A percentile compares a stretch with the other conserved stretches of the same genome.
Conservation (phyloP, 2,329 filamentous ascomycete genomes). For the Neocucurbitaria cava region DNA sequence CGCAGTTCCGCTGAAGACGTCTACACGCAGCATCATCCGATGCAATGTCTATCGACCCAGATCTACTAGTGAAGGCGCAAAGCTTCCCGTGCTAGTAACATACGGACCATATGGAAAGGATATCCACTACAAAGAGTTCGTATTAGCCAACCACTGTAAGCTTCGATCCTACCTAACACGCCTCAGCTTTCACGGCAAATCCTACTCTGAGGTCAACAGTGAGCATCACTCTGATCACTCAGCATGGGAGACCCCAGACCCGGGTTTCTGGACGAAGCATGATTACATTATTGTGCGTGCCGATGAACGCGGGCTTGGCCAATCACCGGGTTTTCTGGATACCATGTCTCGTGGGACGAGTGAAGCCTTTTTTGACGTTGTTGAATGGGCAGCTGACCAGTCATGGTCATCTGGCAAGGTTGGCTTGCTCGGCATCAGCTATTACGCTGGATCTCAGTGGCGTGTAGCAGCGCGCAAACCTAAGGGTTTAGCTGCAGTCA, state of each 20-base stretch:
- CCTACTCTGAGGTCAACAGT: conserved; percentile 50
- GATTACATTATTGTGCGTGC: conserved; percentile 51
- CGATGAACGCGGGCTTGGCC: conserved; percentile 61
- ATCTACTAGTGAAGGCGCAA: conserved; percentile 34
- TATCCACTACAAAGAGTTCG: conserved; percentile 65
- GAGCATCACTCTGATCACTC: conserved; percentile 50
- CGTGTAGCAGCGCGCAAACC: conserved; percentile 60
- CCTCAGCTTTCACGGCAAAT: conserved; percentile 57
- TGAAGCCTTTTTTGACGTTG: conserved; percentile 60
- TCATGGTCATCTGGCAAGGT: conserved; percentile 60
- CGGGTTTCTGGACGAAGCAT: conserved; percentile 48
- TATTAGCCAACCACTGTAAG: background rate
- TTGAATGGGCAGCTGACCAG: conserved; percentile 61
- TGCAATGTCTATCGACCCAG: conserved; percentile 62
- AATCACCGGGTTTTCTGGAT: conserved; percentile 60
- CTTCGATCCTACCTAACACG: background rate
- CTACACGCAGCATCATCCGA: conserved; percentile 51
- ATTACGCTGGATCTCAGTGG: conserved; percentile 64
- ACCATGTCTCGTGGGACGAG: conserved; percentile 62
- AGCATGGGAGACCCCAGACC: conserved; percentile 55
- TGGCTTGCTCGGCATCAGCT: conserved; percentile 59
- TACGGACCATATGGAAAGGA: conserved; percentile 80
- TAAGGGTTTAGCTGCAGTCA: conserved; percentile 59
- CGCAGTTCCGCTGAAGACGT: conserved; percentile 52
- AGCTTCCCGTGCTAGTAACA: conserved; percentile 69